A percentile compares a stretch with the other conserved stretches of the same genome.
Conservation (phyloP, 306 rosid species). For the Albizia julibrissin region DNA sequence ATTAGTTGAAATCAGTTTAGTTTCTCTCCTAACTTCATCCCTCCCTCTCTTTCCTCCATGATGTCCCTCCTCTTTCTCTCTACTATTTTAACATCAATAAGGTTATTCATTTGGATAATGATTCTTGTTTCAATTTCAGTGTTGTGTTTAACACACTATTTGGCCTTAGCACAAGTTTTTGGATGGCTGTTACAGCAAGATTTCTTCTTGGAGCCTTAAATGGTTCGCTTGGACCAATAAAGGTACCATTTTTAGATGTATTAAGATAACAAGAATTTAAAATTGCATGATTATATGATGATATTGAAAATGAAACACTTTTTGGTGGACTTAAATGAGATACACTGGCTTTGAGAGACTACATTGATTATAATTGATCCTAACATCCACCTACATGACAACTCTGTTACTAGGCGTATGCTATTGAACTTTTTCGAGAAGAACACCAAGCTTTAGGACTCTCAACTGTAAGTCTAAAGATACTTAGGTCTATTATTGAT, state of each 20-base stretch:
- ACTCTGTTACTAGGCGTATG: conserved; percentile 69
- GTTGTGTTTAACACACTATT: conserved; percentile 77
- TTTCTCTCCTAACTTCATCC: too few species aligned
- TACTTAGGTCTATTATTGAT: not conserved
- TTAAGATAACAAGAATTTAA: not conserved
- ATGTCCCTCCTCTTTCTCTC: not conserved
- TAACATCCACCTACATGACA: not conserved
- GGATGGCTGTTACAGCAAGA: conserved; percentile 68
- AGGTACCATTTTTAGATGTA: conserved; percentile 46
- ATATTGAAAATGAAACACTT: not conserved
- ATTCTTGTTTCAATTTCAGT: conserved; percentile 43
- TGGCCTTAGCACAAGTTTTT: conserved; percentile 85
- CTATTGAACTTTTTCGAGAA: conserved; percentile 60
- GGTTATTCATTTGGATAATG: not conserved
- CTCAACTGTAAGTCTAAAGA: conserved; percentile 62
- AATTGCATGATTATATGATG: not conserved
- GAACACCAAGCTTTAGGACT: conserved; percentile 84
- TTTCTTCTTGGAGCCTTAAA: conserved; percentile 41
- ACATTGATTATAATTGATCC: not conserved
- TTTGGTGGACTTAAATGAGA: not conserved
- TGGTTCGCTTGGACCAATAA: conserved; percentile 85
- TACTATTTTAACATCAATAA: not conserved
- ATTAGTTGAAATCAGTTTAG: too few species aligned
- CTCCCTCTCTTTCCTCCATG: too few species aligned
- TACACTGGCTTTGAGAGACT: not conserved